These are phyloP conservation scores for Globisporangium alternatum DNA, from an alignment of 352 stramenopile species.

Conservation along the genomic window DNA sequence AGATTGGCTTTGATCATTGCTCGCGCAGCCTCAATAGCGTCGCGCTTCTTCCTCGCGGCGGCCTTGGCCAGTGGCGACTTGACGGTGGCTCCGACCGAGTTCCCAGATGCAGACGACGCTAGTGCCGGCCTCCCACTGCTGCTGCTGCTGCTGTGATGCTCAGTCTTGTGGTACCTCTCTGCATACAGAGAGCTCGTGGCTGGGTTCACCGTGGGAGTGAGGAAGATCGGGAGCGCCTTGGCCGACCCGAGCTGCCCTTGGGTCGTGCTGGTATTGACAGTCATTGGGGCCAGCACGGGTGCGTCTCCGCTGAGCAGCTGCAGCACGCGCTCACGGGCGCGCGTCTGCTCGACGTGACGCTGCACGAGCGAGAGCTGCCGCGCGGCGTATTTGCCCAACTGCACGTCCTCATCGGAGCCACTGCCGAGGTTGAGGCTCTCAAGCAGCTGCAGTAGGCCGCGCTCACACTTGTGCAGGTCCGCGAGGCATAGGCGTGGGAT, in stretches of 20 bases:
- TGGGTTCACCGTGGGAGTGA: not conserved
- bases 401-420: conserved; percentile 30
- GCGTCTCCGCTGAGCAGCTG: conserved; percentile 31
- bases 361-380: conserved; percentile 55
- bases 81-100: not conserved
- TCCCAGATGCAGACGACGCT: not conserved
- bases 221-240: conserved; percentile 14
- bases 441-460: conserved; percentile 34
- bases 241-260: not conserved
- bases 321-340: conserved; percentile 53
- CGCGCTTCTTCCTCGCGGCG: conserved; percentile 26
- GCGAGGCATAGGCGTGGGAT: conserved; percentile 42
- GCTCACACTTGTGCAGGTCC: conserved; percentile 48
- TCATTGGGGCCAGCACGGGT: not conserved
- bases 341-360: conserved; percentile 44
- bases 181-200: not conserved
- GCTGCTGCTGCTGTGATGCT: not conserved
- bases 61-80: conserved; percentile 6
- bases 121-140: not conserved
- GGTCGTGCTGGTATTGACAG: not conserved
- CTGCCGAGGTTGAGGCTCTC: conserved; percentile 24
- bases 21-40: conserved; percentile 31
- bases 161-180: not conserved
- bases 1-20: conserved; percentile 31
- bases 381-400: conserved; percentile 54